Evolutionary conservation across 768 basidiomycete genomes (phyloP), one percentile per base, ranked within the genome.

Genomic region (Kwoniella botswanensis): DNA sequence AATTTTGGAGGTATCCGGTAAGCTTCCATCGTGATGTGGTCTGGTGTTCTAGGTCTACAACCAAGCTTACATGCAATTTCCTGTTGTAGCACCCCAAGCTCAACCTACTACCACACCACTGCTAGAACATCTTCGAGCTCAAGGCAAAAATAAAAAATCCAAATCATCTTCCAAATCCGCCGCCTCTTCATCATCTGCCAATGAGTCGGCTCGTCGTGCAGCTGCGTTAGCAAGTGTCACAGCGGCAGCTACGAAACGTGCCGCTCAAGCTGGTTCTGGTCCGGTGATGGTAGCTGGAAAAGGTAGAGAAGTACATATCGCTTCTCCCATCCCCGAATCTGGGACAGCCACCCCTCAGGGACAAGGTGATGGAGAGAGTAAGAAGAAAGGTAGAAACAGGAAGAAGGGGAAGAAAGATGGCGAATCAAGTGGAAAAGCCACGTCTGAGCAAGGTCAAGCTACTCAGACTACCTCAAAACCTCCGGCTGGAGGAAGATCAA

Each of bases 31-130:
- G 44, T 46, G 26, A 17, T 9, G 5, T n/a, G 43, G 18, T 35
- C 7, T 6, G 35, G 35, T 9, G 5, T 35, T 35, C 5, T 35
- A 35, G 6, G 5, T 35, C 7, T 35, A 35, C 6, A 6, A 35
- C 7, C 43, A 21, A 66, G 53, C n/a, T 58, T n/a, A 67, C 26
- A 9, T 17, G 12, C 35, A 35, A 12, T 26, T 9, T 41, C 43
- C 18, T 18, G 4, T 67, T 1, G 18, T 71, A 79, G 77, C 67
- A n/a, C 75, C 78, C 0, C 60, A 44, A 18, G 67, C 77, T 22
- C 86, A 85, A 55, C 92, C 92, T 1, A 94, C 90, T 73, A 91
- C 92, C 0, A 97, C 96, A 0, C 96, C 96, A 0, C 88, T 98
- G 22, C 89, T 99, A 58, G 95, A 96, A 79, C 93, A 94, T 0